phyloP scores from a whole-genome alignment of 2,329 filamentous ascomycete species.

The Monosporascus ibericus region DNA sequence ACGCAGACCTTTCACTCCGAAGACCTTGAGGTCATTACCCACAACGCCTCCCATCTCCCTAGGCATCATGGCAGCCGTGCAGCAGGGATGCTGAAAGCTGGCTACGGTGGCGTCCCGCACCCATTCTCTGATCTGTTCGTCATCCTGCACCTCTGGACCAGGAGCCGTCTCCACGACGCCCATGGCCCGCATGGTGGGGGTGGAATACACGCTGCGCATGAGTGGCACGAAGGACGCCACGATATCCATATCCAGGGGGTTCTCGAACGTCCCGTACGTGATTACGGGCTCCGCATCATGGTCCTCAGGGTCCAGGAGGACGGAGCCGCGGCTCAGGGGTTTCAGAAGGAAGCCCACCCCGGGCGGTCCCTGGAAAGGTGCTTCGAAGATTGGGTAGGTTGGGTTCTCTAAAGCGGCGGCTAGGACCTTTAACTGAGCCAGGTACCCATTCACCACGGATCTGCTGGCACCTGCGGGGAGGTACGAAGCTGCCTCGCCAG shows the following conservation, averaged over 20 bases:
- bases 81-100: slow-evolving; percentile 32
- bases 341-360: slow-evolving; percentile 22
- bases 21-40: not conserved
- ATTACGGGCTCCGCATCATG: slow-evolving; percentile 23
- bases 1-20: not conserved
- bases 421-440: slow-evolving; percentile 15
- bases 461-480: not conserved
- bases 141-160: slow-evolving; percentile 15
- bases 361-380: slow-evolving; percentile 20
- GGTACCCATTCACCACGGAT: not conserved
- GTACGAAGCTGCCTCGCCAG: not conserved
- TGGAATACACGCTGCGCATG: slow-evolving; percentile 21
- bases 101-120: slow-evolving; percentile 24
- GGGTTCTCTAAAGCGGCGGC: slow-evolving; percentile 14
- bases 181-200: slow-evolving; percentile 21
- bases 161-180: slow-evolving; percentile 23
- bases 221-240: slow-evolving; percentile 27
- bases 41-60: not conserved
- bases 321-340: slow-evolving; percentile 29
- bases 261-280: slow-evolving; percentile 28
- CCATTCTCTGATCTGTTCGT: slow-evolving; percentile 17
- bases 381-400: slow-evolving; percentile 24
- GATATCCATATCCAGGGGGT: slow-evolving; percentile 30
- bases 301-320: slow-evolving; percentile 18
- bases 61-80: slow-evolving; percentile 27